These are phyloP conservation scores for Aspergillus thermomutatus DNA, from an alignment of 2,329 filamentous ascomycete species.

Conservation along the genomic window DNA sequence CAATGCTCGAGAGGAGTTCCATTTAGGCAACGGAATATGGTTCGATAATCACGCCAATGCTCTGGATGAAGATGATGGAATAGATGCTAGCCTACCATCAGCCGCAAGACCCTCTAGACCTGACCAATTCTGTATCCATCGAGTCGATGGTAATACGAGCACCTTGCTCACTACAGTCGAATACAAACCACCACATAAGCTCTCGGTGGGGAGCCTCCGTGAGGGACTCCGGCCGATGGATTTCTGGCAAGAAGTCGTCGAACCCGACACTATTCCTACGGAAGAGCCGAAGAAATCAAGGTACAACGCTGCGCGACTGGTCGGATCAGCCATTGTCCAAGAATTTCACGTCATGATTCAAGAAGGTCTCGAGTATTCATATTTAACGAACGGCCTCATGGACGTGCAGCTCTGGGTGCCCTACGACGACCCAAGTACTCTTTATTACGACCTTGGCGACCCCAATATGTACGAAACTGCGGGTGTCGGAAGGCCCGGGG, in stretches of 20 bases:
- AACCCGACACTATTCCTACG: neutral
- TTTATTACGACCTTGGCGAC: constrained; percentile 22
- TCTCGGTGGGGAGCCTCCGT: constrained; percentile 4
- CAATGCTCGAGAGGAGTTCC: constrained; percentile 20
- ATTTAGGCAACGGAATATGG: constrained; percentile 14
- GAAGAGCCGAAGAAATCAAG: constrained; percentile 8
- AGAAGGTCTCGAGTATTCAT: constrained; percentile 23
- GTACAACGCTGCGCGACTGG: constrained; percentile 16
- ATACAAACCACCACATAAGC: constrained; percentile 4
- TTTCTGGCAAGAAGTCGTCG: constrained; percentile 7
- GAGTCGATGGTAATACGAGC: neutral
- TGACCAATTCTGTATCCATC: constrained; percentile 18
- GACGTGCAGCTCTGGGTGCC: constrained; percentile 15
- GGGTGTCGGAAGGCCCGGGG: neutral
- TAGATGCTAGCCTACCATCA: constrained; percentile 1
- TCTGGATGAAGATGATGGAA: constrained; percentile 1
- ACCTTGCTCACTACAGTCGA: constrained; percentile 4
- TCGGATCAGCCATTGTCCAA: constrained; percentile 14
- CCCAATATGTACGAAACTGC: constrained; percentile 5
- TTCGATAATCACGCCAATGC: constrained; percentile 14
- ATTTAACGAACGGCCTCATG: constrained; percentile 18
- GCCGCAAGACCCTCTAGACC: constrained; percentile 3
- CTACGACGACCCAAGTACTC: constrained; percentile 15
- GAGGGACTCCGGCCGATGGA: constrained; percentile 9
- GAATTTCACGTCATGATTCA: constrained; percentile 26